These are phyloP conservation scores for Saccharomyces hybrid DNA, from an alignment of 1,139 yeast species.

Conservation along the genomic window DNA sequence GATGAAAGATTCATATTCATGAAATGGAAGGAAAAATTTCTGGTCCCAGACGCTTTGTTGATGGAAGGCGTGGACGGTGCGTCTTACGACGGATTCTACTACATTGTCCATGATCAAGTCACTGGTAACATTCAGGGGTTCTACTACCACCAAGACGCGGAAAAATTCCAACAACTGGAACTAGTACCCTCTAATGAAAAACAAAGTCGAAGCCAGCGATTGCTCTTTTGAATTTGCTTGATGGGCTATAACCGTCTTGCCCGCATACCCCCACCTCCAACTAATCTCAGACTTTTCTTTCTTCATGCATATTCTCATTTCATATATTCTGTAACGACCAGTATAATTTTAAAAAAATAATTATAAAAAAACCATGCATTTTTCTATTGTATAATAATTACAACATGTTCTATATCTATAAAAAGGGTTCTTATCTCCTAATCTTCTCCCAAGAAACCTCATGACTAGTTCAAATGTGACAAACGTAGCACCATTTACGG, in stretches of 20 bases:
- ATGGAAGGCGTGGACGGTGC: conserved; percentile 69
- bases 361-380: background rate
- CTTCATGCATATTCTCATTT: background rate
- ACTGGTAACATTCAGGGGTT: conserved; percentile 71
- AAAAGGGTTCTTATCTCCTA: background rate
- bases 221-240: conserved; percentile 25
- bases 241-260: background rate
- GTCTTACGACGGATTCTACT: conserved; percentile 87
- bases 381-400: background rate
- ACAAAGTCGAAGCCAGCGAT: conserved; percentile 18
- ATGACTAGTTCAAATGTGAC: conserved; percentile 84
- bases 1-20: conserved; percentile 57
- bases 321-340: background rate
- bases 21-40: conserved; percentile 91
- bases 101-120: conserved; percentile 70
- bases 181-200: conserved; percentile 38
- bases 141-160: conserved; percentile 72
- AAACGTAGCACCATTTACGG: conserved; percentile 94
- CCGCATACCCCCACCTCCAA: background rate
- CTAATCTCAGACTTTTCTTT: background rate
- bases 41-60: conserved; percentile 65
- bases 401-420: background rate
- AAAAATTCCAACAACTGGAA: conserved; percentile 64
- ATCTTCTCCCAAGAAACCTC: conserved; percentile 44
- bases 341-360: background rate